Evolutionary conservation across 2,329 filamentous ascomycete species (phyloP).

Genomic region (Calonectria naviculata): DNA sequence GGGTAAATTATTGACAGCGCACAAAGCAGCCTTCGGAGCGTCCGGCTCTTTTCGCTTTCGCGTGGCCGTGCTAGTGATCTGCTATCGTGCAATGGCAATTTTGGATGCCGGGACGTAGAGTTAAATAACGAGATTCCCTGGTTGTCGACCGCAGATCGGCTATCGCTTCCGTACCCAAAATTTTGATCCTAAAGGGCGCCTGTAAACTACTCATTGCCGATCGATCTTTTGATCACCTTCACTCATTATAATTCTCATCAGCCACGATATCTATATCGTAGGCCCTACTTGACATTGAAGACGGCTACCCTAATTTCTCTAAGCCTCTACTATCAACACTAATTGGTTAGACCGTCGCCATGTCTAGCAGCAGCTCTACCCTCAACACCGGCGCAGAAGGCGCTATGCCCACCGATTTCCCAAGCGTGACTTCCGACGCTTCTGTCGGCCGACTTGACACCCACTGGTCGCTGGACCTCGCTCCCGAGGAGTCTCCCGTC

Average conservation of each 20-base stretch:
- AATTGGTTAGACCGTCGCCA: not conserved
- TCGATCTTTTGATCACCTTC: not conserved
- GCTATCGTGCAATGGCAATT: not conserved
- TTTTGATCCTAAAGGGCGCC: not conserved
- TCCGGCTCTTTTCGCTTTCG: slow-evolving; percentile 3
- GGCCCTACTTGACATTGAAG: not conserved
- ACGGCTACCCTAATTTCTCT: not conserved
- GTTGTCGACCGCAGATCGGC: not conserved
- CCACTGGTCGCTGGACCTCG: not conserved
- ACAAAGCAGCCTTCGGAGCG: slow-evolving; percentile 1
- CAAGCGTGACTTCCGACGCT: not conserved
- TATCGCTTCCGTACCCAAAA: not conserved
- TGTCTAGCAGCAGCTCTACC: slow-evolving; percentile 1
- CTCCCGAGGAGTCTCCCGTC: not conserved
- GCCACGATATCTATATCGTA: not conserved
- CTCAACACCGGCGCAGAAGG: not conserved
- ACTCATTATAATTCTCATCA: slow-evolving; percentile 2
- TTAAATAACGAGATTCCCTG: slow-evolving; percentile 8
- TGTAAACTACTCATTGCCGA: slow-evolving; percentile 3
- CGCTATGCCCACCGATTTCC: not conserved
- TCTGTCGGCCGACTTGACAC: not conserved
- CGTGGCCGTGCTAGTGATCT: not conserved
- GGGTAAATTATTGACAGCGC: not conserved
- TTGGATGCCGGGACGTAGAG: not conserved
- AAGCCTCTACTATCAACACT: not conserved